Evolutionary conservation across 352 stramenopile species (phyloP), one percentile per base, ranked within the genome.

Genomic region (Phytophthora nicotianae): DNA sequence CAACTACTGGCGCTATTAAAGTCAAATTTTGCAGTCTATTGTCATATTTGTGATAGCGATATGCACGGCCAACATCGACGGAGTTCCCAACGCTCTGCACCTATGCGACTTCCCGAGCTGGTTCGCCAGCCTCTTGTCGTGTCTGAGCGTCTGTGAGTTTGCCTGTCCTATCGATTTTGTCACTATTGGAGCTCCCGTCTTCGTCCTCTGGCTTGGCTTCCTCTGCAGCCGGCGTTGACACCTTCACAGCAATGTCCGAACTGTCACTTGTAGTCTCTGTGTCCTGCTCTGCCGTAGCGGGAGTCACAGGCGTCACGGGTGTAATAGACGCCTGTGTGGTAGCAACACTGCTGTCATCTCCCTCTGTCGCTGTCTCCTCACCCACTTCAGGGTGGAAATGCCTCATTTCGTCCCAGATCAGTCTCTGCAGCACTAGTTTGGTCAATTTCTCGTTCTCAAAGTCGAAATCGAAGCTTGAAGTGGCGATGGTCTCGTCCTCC

Each of bases 401-500:
- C 43, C 67, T 69, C 81, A 96, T 95, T 48, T 96, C 88, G 13
- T 93, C 84, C 82, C 83, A 95, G 27, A 96, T 95, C 45, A 94
- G 81, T 40, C 78, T 79, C 63, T 96, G 87, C 35, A 96, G 65
- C 62, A 89, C 79, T 0, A 78, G 77, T 43, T 96, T 96, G 2
- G 82, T 94, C 14, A 95, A 72, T 46, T 92, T 90, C 50, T 91
- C 83, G 57, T 93, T 91, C 65, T 96, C 88, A 65, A 96, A 96
- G 21, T 94, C 83, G 50, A 91, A 96, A 54, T 94, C 84, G 47
- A 95, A 96, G 60, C 65, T 77, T n/a, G 65, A 65, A 1, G 60
- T 62, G 6, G 83, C 83, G 21, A 74, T 82, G 3, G 91, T 96
- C 78, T 98, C 94, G 50, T 98, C 86, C 9, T 96, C 86, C 8